A percentile compares a stretch with the other conserved stretches of the same genome.
These are phyloP conservation scores for Citrullus amarus DNA, from an alignment of 306 rosid species.

Conservation along the genomic window DNA sequence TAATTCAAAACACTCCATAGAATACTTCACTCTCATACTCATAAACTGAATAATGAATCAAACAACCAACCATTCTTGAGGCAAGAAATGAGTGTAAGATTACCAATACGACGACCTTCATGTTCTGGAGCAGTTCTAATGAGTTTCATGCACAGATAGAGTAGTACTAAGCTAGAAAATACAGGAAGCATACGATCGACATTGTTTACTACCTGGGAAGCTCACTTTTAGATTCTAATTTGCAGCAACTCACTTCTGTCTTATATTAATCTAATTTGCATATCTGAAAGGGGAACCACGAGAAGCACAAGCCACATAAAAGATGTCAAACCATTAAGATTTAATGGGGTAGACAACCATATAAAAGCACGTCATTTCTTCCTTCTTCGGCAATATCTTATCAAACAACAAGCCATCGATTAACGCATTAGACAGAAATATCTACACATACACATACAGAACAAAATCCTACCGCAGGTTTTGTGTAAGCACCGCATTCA, in stretches of 20 bases:
- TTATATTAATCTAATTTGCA: not conserved
- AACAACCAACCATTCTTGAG: not conserved
- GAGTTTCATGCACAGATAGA: not conserved
- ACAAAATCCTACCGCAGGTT: slow-evolving; percentile 54
- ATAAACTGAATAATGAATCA: not conserved
- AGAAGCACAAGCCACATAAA: not conserved
- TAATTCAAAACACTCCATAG: not conserved
- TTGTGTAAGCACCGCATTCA: slow-evolving; percentile 55
- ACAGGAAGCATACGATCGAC: not conserved
- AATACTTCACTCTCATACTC: not conserved
- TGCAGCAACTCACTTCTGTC: not conserved
- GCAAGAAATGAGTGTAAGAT: not conserved
- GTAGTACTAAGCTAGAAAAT: not conserved
- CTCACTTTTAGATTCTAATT: not conserved
- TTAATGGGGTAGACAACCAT: not conserved
- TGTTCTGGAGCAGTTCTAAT: not conserved
- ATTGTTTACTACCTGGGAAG: not conserved
- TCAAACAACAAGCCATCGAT: slow-evolving; percentile 3
- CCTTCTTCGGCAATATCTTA: slow-evolving; percentile 10
- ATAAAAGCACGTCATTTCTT: not conserved
- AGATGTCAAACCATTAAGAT: not conserved
- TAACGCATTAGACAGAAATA: not conserved
- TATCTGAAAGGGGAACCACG: not conserved
- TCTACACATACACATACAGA: not conserved
- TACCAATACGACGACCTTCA: not conserved